phyloP scores from a whole-genome alignment of 495 filamentous ascomycete species.

The Geoglossum glabrum region DNA sequence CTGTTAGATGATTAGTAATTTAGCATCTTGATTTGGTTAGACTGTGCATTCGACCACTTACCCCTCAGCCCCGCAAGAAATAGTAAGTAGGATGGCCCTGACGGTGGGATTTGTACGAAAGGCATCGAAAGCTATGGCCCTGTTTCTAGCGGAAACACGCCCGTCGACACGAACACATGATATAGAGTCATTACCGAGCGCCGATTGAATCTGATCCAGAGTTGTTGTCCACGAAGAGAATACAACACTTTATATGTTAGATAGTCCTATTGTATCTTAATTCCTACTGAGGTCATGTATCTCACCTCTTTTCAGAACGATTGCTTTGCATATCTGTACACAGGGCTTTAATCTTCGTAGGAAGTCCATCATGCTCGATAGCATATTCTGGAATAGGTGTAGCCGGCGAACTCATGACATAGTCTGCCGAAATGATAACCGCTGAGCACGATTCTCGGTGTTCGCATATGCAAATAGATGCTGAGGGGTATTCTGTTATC shows the following conservation, averaged over 20 bases:
- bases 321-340: not conserved
- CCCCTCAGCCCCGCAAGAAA: constrained; percentile 16
- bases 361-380: not conserved
- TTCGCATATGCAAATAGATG: not conserved
- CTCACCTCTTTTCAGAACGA: not conserved
- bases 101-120: constrained; percentile 10
- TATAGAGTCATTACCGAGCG: not conserved
- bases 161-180: constrained; percentile 12
- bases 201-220: not conserved
- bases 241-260: not conserved
- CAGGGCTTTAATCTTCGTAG: not conserved
- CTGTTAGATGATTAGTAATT: constrained; percentile 6
- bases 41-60: constrained; percentile 1
- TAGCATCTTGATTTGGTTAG: not conserved
- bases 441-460: not conserved
- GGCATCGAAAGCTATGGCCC: constrained; percentile 9
- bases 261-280: not conserved
- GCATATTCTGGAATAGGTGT: not conserved
- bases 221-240: constrained; percentile 7
- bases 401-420: not conserved
- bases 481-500: not conserved
- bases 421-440: not conserved
- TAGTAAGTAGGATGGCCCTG: constrained; percentile 15
- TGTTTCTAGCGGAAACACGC: constrained; percentile 5
- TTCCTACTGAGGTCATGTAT: not conserved